Base-by-base conservation (phyloP, 306 rosid genomes). In the Sesbania bispinosa region DNA sequence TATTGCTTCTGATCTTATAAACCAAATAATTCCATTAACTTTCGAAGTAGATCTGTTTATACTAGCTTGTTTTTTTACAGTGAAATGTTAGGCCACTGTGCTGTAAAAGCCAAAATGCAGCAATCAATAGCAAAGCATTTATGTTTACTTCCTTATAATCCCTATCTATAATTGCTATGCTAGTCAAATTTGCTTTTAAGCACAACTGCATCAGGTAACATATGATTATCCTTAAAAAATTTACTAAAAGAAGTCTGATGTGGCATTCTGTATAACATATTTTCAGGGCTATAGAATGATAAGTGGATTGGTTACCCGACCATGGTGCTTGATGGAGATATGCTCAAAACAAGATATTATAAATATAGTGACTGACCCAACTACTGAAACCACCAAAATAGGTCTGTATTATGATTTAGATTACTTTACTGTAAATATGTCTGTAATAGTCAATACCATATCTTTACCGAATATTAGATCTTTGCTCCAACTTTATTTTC, bases 271-370 rank as follows among this genome's bases (percentile, higher is more conserved):
- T 61, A 23, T 52, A 35, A 59, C 59, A 62, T 64, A 16, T 77
- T 75, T 73, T 73, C 97, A 91, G 99, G 92, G 77, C 41, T 94
- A 89, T 54, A 79, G 97, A 74, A 55, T 85, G 83, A 79, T 91
- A 51, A 75, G 91, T 67, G 99, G 96, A 69, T 79, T 94, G 81
- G 95, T 86, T 50, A 75, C 85, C 67, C 96, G 95, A 66, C 79
- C 95, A 2, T 91, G 97, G 97, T 91, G 92, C 82, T 86, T 94
- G 72, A 64, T 83, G 86, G 99, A 94, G 82, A 88, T 91, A 75
- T 91, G 88, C 84, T 89, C 96, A 50, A 87, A 82, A 58, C 90
- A 77, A 73, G 96, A 94, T 71, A 94, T 91, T 54, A 82, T 94
- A 72, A 81, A 85, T 47, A 64, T 71, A 51, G 85, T 86, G 73